phyloP scores from a whole-genome alignment of 75 land plant genomes.

The Sequoia sempervirens region DNA sequence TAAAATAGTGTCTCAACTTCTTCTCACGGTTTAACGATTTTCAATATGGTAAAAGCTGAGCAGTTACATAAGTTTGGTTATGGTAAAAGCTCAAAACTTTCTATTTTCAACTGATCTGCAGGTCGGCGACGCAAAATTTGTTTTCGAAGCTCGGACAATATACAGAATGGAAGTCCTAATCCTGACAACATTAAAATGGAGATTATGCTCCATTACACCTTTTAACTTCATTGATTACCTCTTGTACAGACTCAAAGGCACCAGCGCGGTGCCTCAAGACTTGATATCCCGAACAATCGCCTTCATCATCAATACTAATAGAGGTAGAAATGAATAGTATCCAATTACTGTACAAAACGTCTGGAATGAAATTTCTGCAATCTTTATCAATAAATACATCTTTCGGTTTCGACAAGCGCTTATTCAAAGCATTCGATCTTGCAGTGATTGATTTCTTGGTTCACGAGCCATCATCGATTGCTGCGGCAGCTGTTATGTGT shows the following conservation, averaged over 20 bases:
- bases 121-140: slow-evolving; percentile 23
- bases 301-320: slow-evolving; percentile 37
- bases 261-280: slow-evolving; percentile 10
- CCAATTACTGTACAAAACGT: background rate
- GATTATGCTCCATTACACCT: slow-evolving; percentile 57
- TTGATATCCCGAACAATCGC: slow-evolving; percentile 37
- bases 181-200: slow-evolving; percentile 53
- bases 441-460: slow-evolving; percentile 39
- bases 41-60: background rate
- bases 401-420: background rate
- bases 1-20: slow-evolving; percentile 1
- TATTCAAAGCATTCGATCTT: background rate
- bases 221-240: slow-evolving; percentile 48
- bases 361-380: background rate
- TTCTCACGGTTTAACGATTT: background rate
- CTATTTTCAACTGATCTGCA: background rate
- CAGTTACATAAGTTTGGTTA: background rate
- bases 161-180: slow-evolving; percentile 75
- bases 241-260: slow-evolving; percentile 26
- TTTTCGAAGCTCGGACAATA: slow-evolving; percentile 59
- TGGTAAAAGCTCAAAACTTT: background rate
- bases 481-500: slow-evolving; percentile 51
- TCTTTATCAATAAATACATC: background rate
- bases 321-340: slow-evolving; percentile 27
- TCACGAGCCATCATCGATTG: slow-evolving; percentile 44